Percentiles rank a stretch among this genome's conserved stretches.
Evolutionary conservation across 202 grass and related monocot genomes (phyloP).

Genomic region (Zoysia matrella): DNA sequence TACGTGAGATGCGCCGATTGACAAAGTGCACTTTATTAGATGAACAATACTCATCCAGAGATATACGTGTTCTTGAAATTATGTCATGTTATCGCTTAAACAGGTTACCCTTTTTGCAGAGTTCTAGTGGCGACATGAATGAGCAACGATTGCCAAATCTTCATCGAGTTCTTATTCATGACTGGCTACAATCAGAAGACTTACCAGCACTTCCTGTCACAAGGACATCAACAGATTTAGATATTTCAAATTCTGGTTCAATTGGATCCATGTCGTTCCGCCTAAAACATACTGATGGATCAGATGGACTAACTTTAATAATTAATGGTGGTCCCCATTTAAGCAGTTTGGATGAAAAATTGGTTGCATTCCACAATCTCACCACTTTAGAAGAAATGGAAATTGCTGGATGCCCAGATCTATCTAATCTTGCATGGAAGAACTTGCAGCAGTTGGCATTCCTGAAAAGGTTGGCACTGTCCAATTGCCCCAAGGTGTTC

Average conservation of each 20-base stretch:
- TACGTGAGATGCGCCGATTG: constrained; percentile 8
- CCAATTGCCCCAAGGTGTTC: too few relatives aligned
- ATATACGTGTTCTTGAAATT: constrained; percentile 23
- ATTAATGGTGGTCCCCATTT: constrained; percentile 1
- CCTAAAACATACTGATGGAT: not conserved
- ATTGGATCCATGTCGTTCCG: constrained; percentile 6
- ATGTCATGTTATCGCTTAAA: not conserved
- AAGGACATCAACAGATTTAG: not conserved
- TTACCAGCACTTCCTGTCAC: constrained; percentile 21
- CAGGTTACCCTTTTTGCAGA: constrained; percentile 25
- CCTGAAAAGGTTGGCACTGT: not conserved
- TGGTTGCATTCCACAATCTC: constrained; percentile 22
- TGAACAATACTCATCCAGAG: not conserved
- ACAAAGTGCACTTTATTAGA: constrained; percentile 12
- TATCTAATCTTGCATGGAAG: constrained; percentile 10
- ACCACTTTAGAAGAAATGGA: constrained; percentile 25
- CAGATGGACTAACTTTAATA: not conserved
- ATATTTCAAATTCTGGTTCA: constrained; percentile 18
- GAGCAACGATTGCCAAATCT: constrained; percentile 2
- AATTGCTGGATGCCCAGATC: not conserved
- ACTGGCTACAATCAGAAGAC: not conserved
- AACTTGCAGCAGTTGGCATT: not conserved
- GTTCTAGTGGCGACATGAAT: not conserved
- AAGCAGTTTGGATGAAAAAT: not conserved
- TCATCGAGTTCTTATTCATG: not conserved